A percentile compares a stretch with the other conserved stretches of the same genome.
Evolutionary conservation across 345 rosid species (phyloP).

Genomic region (Sonneratia caseolaris): DNA sequence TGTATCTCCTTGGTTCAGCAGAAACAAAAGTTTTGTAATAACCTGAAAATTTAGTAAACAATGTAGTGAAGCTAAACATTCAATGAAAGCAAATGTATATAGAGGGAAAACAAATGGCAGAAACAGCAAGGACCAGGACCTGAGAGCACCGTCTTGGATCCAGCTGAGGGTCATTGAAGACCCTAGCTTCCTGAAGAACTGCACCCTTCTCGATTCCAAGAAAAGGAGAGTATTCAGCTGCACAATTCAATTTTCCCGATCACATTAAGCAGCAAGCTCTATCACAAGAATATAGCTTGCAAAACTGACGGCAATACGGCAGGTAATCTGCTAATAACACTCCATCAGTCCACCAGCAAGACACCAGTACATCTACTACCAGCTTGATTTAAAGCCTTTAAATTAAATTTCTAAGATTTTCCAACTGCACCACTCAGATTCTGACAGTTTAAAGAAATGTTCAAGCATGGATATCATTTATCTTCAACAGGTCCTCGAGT

Average conservation of each 20-base stretch:
- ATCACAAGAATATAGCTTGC: not conserved
- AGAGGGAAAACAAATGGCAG: not conserved
- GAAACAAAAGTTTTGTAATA: constrained; percentile 86
- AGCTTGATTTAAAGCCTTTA: too few species aligned
- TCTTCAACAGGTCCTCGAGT: not conserved
- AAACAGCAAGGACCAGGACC: constrained; percentile 28
- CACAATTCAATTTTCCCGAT: constrained; percentile 2
- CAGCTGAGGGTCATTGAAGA: constrained; percentile 95
- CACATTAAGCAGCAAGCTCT: not conserved
- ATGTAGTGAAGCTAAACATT: constrained; percentile 7
- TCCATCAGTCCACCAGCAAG: too few species aligned
- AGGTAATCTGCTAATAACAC: too few species aligned
- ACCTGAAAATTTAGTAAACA: constrained; percentile 39
- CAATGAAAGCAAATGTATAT: not conserved
- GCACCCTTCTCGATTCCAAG: constrained; percentile 97
- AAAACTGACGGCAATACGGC: too few species aligned
- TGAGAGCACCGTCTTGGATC: constrained; percentile 97
- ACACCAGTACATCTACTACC: too few species aligned
- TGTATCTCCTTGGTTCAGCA: constrained; percentile 90
- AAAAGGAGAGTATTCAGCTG: constrained; percentile 92
- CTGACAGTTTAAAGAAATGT: too few species aligned
- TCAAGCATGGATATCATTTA: not conserved
- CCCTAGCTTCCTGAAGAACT: constrained; percentile 96
- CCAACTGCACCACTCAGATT: too few species aligned
- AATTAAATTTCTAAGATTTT: too few species aligned